Evolutionary conservation across 371 early-diverging fungal species (phyloP), one percentile per base, ranked within the genome.

Genomic region (Mortierella sp.): DNA sequence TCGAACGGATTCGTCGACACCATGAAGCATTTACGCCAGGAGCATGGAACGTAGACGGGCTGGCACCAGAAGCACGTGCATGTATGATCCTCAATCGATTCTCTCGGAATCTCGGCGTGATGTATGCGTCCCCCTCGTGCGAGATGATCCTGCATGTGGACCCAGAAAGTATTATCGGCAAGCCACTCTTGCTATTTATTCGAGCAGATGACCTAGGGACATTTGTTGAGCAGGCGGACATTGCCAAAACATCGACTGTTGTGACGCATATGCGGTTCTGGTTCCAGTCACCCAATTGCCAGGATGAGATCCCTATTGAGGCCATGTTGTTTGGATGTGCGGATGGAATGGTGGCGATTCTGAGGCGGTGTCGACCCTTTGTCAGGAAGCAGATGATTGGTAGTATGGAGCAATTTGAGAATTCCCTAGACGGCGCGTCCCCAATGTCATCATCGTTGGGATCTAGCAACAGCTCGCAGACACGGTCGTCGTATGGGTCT

Each of bases 61-160:
- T 83, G 31, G 76, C 75, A 11, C 83, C 83, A n/a, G 83, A 83
- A 42, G 74, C 74, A 28, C 81, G 84, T 10, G 81, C 75, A 9
- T 84, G 84, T 52, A 65, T 84, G 78, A 84, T 84, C 58, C 70
- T 84, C 45, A 84, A 84, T 48, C 81, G 84, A 8, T 84, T 81
- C 74, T 73, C 84, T 13, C 73, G 81, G 24, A 73, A 52, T 31
- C 76, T 81, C 21, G 54, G 71, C 11, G 75, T 84, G 44, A 73
- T 84, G 79, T 84, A 84, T 52, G 81, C 81, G 24, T 84, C 84
- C 10, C 65, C 79, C 4, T 75, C 81, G 0, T 76, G 78, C 42
- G 63, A 71, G 28, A 8, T 31, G 6, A 52, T 84, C 26, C 65
- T 84, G 24, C 65, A 75, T 1, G 24, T 81, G 10, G 78, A 77